Percentiles rank a stretch among this genome's conserved stretches.
Evolutionary conservation across 257 asterid species (phyloP).

Genomic region (Solanum etuberosum): DNA sequence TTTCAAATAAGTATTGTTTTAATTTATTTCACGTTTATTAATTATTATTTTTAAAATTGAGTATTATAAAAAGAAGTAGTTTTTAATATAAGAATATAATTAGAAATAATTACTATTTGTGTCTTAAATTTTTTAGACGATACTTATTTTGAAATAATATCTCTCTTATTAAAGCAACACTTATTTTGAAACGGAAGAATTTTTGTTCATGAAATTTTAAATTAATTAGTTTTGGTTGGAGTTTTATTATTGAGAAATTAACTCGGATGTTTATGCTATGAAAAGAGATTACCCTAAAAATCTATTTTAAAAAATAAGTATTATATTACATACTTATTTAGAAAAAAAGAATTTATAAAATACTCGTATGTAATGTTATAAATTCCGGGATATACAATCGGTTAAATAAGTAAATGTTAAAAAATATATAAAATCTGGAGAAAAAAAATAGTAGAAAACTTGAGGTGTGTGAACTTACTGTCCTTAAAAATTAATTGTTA

Average conservation of each 20-base stretch:
- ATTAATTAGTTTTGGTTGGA: neutral
- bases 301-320: neutral
- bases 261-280: neutral
- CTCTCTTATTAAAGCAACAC: neutral
- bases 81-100: too few relatives aligned
- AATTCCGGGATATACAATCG: neutral
- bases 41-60: neutral
- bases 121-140: neutral
- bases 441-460: neutral
- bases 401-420: neutral
- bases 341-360: neutral
- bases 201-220: neutral
- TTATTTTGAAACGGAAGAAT: neutral
- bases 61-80: neutral
- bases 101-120: neutral
- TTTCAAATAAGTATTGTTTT: neutral
- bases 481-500: neutral
- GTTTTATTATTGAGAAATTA: neutral
- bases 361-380: neutral
- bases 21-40: too few relatives aligned
- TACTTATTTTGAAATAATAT: neutral
- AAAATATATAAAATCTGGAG: neutral
- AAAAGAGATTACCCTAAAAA: neutral
- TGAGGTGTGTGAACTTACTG: neutral
- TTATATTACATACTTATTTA: neutral